A percentile compares a stretch with the other conserved stretches of the same genome.
These are phyloP conservation scores for Ustilago loliicola DNA, from an alignment of 1,284 basidiomycete species.

Conservation along the genomic window DNA sequence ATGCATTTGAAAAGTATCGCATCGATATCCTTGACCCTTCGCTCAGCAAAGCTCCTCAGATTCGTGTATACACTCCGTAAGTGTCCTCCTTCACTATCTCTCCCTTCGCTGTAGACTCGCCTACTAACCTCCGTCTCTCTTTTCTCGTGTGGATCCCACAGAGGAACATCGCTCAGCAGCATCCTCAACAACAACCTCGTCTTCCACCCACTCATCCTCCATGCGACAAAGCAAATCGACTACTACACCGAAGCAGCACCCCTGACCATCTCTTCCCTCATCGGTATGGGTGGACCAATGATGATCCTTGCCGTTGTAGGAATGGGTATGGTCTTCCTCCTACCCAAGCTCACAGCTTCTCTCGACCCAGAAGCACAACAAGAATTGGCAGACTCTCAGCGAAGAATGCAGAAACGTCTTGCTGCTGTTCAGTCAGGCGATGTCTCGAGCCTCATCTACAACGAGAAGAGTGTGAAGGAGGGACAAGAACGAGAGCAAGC, in stretches of 20 bases:
- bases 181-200: constrained; percentile 35
- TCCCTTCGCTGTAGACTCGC: not conserved
- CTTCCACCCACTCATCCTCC: constrained; percentile 47
- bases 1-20: constrained; percentile 48
- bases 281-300: constrained; percentile 52
- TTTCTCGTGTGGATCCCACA: not conserved
- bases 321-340: constrained; percentile 47
- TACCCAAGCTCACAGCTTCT: constrained; percentile 44
- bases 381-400: constrained; percentile 50
- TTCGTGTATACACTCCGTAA: constrained; percentile 50
- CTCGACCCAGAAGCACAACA: constrained; percentile 55
- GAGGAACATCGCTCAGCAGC: constrained; percentile 44
- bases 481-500: constrained; percentile 22
- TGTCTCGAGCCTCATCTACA: constrained; percentile 44
- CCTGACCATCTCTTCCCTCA: constrained; percentile 40
- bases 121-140: not conserved
- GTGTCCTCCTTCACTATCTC: constrained; percentile 1
- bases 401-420: constrained; percentile 52
- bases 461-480: constrained; percentile 38
- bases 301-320: constrained; percentile 45
- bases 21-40: constrained; percentile 39
- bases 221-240: constrained; percentile 44
- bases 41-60: constrained; percentile 39
- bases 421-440: constrained; percentile 55
- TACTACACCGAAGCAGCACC: constrained; percentile 49